These are phyloP conservation scores for Saturnispora sanitii DNA, from an alignment of 805 yeast species.

Conservation along the genomic window DNA sequence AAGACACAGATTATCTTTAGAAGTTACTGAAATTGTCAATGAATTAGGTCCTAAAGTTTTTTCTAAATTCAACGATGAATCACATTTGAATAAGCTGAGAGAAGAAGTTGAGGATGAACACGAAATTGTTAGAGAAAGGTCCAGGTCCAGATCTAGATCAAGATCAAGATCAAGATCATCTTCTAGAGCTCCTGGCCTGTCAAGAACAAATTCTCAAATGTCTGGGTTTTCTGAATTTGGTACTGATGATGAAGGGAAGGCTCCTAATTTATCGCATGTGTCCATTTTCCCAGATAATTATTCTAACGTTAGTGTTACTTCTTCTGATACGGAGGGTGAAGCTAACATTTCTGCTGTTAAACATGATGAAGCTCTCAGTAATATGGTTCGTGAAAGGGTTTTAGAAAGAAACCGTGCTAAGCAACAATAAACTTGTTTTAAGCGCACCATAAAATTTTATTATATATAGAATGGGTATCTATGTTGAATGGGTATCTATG, in stretches of 20 bases:
- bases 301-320: neutral
- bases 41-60: conserved; percentile 76
- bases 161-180: conserved; percentile 11
- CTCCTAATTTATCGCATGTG: conserved; percentile 25
- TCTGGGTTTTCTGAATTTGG: conserved; percentile 23
- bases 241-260: conserved; percentile 11
- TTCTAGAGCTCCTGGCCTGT: conserved; percentile 10
- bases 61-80: conserved; percentile 52
- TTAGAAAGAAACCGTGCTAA: conserved; percentile 18
- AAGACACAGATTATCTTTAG: conserved; percentile 52
- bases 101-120: conserved; percentile 18
- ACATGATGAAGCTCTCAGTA: conserved; percentile 8
- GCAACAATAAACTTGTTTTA: neutral
- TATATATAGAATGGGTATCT: too few relatives aligned
- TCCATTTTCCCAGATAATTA: conserved; percentile 25
- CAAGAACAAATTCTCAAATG: conserved; percentile 17
- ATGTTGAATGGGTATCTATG: too few relatives aligned
- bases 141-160: conserved; percentile 15
- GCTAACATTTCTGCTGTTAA: conserved; percentile 4
- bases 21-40: conserved; percentile 74
- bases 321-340: neutral
- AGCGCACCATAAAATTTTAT: too few relatives aligned
- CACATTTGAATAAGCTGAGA: conserved; percentile 12
- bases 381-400: conserved; percentile 20
- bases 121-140: conserved; percentile 17